Base-by-base conservation (phyloP, 768 basidiomycete species). In the Pleurotus pulmonarius region DNA sequence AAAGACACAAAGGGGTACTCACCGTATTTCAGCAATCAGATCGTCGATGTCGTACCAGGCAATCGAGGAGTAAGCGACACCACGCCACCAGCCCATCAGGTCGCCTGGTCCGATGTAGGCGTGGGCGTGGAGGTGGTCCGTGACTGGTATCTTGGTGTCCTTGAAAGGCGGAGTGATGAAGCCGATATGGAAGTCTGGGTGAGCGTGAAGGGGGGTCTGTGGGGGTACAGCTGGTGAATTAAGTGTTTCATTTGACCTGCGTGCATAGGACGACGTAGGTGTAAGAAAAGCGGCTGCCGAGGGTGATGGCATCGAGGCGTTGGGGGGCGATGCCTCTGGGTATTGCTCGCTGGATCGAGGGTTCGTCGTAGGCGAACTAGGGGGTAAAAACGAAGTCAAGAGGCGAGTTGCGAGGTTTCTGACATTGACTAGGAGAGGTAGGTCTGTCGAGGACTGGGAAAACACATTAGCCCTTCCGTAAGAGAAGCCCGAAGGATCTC, bases 11-110 rank as follows among this genome's bases (percentile, higher is more conserved):
- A 48, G 25, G 56, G 49, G 34, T 44, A 68, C 78, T 46, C 61
- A 90, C 90, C 90, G 76, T 62, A 91, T 91, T 67, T 91, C 88
- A 16, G 89, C 89, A 63, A 91, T 87, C 46, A 91, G 73, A 69
- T 90, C 88, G 58, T 90, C 87, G 48, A 90, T 79, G 38, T 79
- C 71, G 66, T 90, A 90, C 88, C 89, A 90, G 1, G 85, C 87
- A 38, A 90, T 57, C 5, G 84, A 75, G 8, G 84, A 77, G 67
- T 85, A 90, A 6, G 83, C 86, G 16, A 89, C 69, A 37, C 78
- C 75, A 63, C 89, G 74, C 81, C 83, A 87, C 88, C 88, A 92
- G 49, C 88, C 86, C 63, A 85, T 71, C 29, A 79, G 73, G 67
- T 92, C 85, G 5, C 83, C 74, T 9, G 86, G 82, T 11, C 73